phyloP scores from a whole-genome alignment of 257 asterid genomes.

The Prunella vulgaris region DNA sequence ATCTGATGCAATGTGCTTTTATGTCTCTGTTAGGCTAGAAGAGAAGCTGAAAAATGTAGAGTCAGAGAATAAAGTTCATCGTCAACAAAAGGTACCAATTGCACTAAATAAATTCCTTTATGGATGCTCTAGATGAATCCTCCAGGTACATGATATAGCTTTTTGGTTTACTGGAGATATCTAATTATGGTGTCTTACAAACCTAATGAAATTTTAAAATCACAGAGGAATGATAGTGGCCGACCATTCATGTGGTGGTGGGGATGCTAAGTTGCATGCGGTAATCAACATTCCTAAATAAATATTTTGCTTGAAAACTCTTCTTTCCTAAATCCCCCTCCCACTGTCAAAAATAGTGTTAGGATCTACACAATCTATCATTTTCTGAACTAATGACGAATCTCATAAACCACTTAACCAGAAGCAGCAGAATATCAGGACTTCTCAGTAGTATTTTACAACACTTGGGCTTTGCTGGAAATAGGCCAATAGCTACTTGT shows the following conservation, averaged over 20 bases:
- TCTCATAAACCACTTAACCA: slow-evolving; percentile 95
- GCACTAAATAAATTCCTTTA: slow-evolving; percentile 92
- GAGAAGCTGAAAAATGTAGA: slow-evolving; percentile 84
- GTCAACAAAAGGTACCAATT: slow-evolving; percentile 94
- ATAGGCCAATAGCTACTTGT: slow-evolving; percentile 92
- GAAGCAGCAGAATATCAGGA: slow-evolving; percentile 97
- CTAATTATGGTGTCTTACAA: slow-evolving; percentile 14
- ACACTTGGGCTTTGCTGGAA: slow-evolving; percentile 82
- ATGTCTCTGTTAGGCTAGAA: slow-evolving; percentile 58
- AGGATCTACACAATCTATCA: slow-evolving; percentile 90
- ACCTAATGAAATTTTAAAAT: slow-evolving; percentile 31
- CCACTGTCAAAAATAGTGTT: slow-evolving; percentile 29
- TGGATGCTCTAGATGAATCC: slow-evolving; percentile 89
- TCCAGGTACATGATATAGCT: slow-evolving; percentile 53
- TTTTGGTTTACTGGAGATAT: slow-evolving; percentile 12
- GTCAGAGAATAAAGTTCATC: slow-evolving; percentile 96
- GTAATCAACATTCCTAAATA: slow-evolving; percentile 40
- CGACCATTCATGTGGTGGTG: slow-evolving; percentile 43
- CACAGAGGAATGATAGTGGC: slow-evolving; percentile 81
- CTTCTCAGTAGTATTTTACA: slow-evolving; percentile 77
- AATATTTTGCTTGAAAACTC: slow-evolving; percentile 14
- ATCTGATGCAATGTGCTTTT: slow-evolving; percentile 14
- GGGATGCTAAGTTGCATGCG: slow-evolving; percentile 59
- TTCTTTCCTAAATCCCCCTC: slow-evolving; percentile 9
- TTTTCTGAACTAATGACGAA: slow-evolving; percentile 75